These are phyloP conservation scores for Geotrichum bryndzae DNA, from an alignment of 1,139 yeast genomes.

Conservation along the genomic window DNA sequence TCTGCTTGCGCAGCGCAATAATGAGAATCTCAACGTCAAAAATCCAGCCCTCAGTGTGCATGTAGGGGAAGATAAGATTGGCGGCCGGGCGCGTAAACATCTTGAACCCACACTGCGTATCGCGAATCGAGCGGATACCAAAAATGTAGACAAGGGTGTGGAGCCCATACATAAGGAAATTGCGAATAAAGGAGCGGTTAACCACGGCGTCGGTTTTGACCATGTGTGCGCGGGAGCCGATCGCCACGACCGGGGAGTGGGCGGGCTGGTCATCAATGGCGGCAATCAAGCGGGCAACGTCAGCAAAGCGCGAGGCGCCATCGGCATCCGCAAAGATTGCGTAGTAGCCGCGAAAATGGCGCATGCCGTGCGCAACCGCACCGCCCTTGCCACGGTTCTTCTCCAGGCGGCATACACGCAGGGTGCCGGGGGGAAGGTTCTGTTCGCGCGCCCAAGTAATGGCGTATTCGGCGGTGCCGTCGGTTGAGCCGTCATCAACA, in stretches of 20 bases:
- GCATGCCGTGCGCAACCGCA: slow-evolving; percentile 91
- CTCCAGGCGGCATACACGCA: slow-evolving; percentile 63
- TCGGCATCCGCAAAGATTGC: slow-evolving; percentile 94
- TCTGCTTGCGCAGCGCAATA: slow-evolving; percentile 64
- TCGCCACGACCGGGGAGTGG: slow-evolving; percentile 53
- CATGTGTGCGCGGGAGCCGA: slow-evolving; percentile 96
- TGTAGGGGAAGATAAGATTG: slow-evolving; percentile 64
- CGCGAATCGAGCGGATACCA: slow-evolving; percentile 80
- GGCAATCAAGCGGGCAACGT: slow-evolving; percentile 50
- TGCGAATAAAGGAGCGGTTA: slow-evolving; percentile 78
- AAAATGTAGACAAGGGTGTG: slow-evolving; percentile 81
- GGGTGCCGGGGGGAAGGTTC: slow-evolving; percentile 47
- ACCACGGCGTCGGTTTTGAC: slow-evolving; percentile 95
- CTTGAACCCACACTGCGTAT: slow-evolving; percentile 97
- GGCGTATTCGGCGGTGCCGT: slow-evolving; percentile 72
- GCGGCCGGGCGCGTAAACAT: slow-evolving; percentile 72
- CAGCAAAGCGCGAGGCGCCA: slow-evolving; percentile 84
- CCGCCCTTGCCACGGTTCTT: slow-evolving; percentile 95
- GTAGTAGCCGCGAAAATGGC: slow-evolving; percentile 65
- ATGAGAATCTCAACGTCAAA: slow-evolving; percentile 90
- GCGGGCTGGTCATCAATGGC: slow-evolving; percentile 32
- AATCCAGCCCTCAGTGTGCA: slow-evolving; percentile 98
- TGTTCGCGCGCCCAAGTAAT: slow-evolving; percentile 50
- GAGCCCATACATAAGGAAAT: slow-evolving; percentile 87
- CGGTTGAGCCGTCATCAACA: slow-evolving; percentile 88